phyloP scores from a whole-genome alignment of 345 rosid genomes.

The Lagerstroemia speciosa region DNA sequence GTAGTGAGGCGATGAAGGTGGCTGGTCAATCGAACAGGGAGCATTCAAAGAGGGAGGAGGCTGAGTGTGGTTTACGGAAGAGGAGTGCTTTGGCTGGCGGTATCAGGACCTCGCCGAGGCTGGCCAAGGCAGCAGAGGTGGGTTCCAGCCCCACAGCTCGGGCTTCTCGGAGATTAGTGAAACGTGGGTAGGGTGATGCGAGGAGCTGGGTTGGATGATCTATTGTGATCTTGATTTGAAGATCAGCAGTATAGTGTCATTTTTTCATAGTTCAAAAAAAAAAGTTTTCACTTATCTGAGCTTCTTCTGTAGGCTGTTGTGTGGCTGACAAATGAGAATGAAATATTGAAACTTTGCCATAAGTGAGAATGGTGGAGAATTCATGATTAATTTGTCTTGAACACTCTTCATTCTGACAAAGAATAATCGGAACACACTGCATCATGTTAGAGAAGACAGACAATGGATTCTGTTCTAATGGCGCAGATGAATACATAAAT shows the following conservation, averaged over 20 bases:
- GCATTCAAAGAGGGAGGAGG: background rate
- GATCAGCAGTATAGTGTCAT: background rate
- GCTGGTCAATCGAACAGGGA: constrained; percentile 19
- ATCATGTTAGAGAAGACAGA: too few relatives aligned
- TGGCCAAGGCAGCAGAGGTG: background rate
- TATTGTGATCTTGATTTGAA: background rate
- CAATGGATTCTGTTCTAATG: too few relatives aligned
- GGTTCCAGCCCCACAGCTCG: constrained; percentile 14
- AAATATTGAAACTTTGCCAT: too few relatives aligned
- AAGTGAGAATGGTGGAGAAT: too few relatives aligned
- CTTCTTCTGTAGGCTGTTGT: too few relatives aligned
- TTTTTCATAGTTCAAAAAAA: too few relatives aligned
- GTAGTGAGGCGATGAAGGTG: constrained; percentile 15
- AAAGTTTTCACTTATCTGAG: too few relatives aligned
- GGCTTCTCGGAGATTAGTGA: constrained; percentile 57
- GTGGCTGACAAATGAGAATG: too few relatives aligned
- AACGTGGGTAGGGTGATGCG: constrained; percentile 11
- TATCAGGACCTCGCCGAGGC: constrained; percentile 12
- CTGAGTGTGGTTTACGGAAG: constrained; percentile 5
- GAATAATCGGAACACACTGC: too few relatives aligned
- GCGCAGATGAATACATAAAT: too few relatives aligned
- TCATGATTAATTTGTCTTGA: too few relatives aligned
- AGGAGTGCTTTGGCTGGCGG: constrained; percentile 6
- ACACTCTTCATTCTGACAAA: too few relatives aligned
- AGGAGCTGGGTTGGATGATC: background rate